Percentiles rank a stretch among this genome's conserved stretches.
phyloP scores from a whole-genome alignment of 116 monocot genomes.

The Phalaenopsis hybrid region DNA sequence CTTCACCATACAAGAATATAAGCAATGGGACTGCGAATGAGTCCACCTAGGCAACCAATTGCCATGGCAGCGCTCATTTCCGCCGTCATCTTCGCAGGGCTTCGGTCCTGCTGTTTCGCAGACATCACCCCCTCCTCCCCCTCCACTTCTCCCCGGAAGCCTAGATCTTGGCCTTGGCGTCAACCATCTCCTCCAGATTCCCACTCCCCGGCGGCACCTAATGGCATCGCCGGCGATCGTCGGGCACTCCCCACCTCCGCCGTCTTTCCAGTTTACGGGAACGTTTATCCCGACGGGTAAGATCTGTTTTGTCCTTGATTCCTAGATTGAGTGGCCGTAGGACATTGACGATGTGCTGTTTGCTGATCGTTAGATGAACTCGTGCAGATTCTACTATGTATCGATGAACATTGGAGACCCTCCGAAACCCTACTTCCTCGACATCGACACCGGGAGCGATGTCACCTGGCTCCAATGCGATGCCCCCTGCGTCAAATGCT shows the following conservation, averaged over 20 bases:
- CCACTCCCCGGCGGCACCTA: neutral
- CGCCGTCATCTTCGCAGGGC: slow-evolving; percentile 6
- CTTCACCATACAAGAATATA: neutral
- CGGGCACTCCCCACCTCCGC: slow-evolving; percentile 28
- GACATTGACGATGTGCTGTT: neutral
- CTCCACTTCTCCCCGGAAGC: slow-evolving; percentile 6
- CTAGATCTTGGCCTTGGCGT: neutral
- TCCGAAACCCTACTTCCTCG: slow-evolving; percentile 85
- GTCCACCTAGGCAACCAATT: neutral
- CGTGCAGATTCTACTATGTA: slow-evolving; percentile 58
- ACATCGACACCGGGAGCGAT: slow-evolving; percentile 97
- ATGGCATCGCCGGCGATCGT: neutral
- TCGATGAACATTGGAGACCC: slow-evolving; percentile 73
- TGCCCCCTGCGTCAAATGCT: slow-evolving; percentile 81
- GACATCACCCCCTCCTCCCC: slow-evolving; percentile 7
- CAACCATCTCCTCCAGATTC: neutral
- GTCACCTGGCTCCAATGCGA: slow-evolving; percentile 97
- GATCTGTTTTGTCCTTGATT: neutral
- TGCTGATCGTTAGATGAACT: neutral
- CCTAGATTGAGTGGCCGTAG: neutral
- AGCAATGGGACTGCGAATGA: neutral
- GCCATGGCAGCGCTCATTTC: slow-evolving; percentile 2
- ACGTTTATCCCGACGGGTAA: slow-evolving; percentile 91
- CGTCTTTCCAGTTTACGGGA: slow-evolving; percentile 63
- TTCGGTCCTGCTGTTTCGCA: slow-evolving; percentile 10